phyloP scores from a whole-genome alignment of 73 alveolate species.

The Halteria grandinella region DNA sequence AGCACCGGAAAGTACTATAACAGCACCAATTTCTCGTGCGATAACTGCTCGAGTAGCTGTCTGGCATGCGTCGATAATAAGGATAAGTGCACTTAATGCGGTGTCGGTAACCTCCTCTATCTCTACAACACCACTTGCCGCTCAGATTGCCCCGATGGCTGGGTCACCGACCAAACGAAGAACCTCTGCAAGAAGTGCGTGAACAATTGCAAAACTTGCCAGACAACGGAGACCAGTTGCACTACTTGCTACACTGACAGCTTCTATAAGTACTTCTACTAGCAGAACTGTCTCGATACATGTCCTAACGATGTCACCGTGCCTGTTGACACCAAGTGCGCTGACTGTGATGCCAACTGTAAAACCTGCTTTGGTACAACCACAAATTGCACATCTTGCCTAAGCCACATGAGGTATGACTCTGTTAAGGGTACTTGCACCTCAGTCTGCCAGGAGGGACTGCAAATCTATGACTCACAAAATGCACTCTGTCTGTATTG shows the following conservation, averaged over 20 bases:
- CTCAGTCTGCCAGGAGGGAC: slow-evolving; percentile 39
- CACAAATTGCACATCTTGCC: slow-evolving; percentile 45
- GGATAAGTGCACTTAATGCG: slow-evolving; percentile 57
- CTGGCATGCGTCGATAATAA: slow-evolving; percentile 31
- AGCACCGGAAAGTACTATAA: slow-evolving; percentile 31
- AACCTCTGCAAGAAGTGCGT: slow-evolving; percentile 45
- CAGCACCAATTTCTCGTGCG: slow-evolving; percentile 26
- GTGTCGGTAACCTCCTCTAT: slow-evolving; percentile 22
- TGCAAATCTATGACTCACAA: slow-evolving; percentile 24
- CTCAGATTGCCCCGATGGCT: slow-evolving; percentile 33
- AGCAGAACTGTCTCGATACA: slow-evolving; percentile 23
- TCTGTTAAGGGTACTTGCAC: slow-evolving; percentile 15
- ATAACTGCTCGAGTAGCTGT: slow-evolving; percentile 51
- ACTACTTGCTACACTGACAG: slow-evolving; percentile 41
- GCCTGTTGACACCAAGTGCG: slow-evolving; percentile 7
- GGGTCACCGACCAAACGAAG: slow-evolving; percentile 33
- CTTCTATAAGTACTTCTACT: slow-evolving; percentile 2
- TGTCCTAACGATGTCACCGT: slow-evolving; percentile 54
- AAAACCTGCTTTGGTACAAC: slow-evolving; percentile 55
- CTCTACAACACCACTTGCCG: slow-evolving; percentile 26
- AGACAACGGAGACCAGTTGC: slow-evolving; percentile 47
- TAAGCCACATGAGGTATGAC: slow-evolving; percentile 48
- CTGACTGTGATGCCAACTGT: slow-evolving; percentile 50
- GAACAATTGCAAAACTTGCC: slow-evolving; percentile 45
- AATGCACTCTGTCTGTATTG: slow-evolving; percentile 41